These are phyloP conservation scores for Ophiostoma novo-ulmi DNA, from an alignment of 2,329 filamentous ascomycete genomes.

Conservation along the genomic window DNA sequence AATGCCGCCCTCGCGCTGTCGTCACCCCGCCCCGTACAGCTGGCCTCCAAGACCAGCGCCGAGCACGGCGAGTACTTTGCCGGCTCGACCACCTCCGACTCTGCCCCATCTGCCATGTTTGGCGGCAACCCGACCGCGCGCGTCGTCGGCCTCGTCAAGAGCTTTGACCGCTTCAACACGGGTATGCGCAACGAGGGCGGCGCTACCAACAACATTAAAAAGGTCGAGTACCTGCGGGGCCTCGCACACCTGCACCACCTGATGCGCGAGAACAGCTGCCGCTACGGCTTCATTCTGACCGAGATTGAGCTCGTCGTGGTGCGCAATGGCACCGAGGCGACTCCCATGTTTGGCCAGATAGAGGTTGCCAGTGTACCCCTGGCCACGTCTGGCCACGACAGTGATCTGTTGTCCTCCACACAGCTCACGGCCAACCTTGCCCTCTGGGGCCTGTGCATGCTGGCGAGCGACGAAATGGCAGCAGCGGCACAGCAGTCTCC, in stretches of 20 bases:
- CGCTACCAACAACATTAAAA: slow-evolving; percentile 59
- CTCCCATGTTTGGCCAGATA: slow-evolving; percentile 82
- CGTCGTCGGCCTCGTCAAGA: slow-evolving; percentile 69
- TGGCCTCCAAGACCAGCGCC: slow-evolving; percentile 29
- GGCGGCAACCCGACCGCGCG: slow-evolving; percentile 45
- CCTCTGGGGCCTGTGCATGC: slow-evolving; percentile 66
- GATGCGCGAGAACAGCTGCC: slow-evolving; percentile 89
- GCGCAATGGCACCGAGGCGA: slow-evolving; percentile 65
- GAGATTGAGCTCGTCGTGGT: slow-evolving; percentile 93
- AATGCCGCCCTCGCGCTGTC: slow-evolving; percentile 78
- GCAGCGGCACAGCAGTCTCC: slow-evolving; percentile 41
- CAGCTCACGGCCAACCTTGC: slow-evolving; percentile 65
- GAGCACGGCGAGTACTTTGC: slow-evolving; percentile 49
- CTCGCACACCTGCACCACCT: slow-evolving; percentile 80
- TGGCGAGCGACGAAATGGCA: slow-evolving; percentile 35
- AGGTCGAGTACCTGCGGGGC: slow-evolving; percentile 82
- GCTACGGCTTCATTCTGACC: slow-evolving; percentile 94
- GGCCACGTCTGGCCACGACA: slow-evolving; percentile 35
- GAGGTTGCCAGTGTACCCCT: slow-evolving; percentile 64
- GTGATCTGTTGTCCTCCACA: slow-evolving; percentile 30
- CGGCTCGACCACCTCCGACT: slow-evolving; percentile 55
- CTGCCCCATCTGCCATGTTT: slow-evolving; percentile 42
- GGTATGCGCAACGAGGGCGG: slow-evolving; percentile 76
- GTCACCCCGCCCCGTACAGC: slow-evolving; percentile 58
- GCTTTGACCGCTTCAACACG: slow-evolving; percentile 91